These are phyloP conservation scores for Globisporangium heterothallicum DNA, from an alignment of 352 stramenopile species.

Conservation along the genomic window DNA sequence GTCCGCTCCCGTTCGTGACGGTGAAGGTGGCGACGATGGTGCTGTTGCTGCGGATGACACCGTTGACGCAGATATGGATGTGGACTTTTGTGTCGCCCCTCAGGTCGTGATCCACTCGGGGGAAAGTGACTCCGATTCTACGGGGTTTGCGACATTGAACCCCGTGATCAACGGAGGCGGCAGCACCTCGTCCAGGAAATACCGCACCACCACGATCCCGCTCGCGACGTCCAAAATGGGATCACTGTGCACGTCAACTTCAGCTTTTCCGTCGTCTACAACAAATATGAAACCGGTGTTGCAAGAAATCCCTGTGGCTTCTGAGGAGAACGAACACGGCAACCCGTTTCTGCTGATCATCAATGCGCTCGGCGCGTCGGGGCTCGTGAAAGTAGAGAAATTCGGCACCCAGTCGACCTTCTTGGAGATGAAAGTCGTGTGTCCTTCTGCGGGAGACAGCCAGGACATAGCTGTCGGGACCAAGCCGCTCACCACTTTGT, in stretches of 20 bases:
- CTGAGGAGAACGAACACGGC: neutral
- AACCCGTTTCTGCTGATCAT: conserved; percentile 37
- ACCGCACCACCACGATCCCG: conserved; percentile 4
- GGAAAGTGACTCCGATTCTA: conserved; percentile 52
- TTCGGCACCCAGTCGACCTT: conserved; percentile 75
- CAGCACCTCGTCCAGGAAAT: neutral
- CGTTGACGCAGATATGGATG: conserved; percentile 13
- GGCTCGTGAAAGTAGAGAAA: conserved; percentile 60
- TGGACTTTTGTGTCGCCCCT: conserved; percentile 22
- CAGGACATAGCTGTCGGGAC: no score
- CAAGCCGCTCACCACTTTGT: conserved; percentile 2
- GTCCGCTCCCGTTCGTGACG: neutral
- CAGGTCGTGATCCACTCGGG: conserved; percentile 74
- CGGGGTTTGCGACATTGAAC: conserved; percentile 61
- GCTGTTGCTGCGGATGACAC: neutral
- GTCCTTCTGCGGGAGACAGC: conserved; percentile 6
- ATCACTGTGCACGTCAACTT: neutral
- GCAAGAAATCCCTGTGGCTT: conserved; percentile 36
- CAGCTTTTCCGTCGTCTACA: conserved; percentile 3
- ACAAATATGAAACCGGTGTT: conserved; percentile 25
- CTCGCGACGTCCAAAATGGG: neutral
- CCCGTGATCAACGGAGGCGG: conserved; percentile 34
- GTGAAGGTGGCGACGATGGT: neutral
- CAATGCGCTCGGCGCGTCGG: conserved; percentile 53
- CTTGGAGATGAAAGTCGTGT: conserved; percentile 48